Evolutionary conservation across 352 stramenopile species (phyloP), one percentile per base, ranked within the genome.

Genomic region (Pythium periplocum): DNA sequence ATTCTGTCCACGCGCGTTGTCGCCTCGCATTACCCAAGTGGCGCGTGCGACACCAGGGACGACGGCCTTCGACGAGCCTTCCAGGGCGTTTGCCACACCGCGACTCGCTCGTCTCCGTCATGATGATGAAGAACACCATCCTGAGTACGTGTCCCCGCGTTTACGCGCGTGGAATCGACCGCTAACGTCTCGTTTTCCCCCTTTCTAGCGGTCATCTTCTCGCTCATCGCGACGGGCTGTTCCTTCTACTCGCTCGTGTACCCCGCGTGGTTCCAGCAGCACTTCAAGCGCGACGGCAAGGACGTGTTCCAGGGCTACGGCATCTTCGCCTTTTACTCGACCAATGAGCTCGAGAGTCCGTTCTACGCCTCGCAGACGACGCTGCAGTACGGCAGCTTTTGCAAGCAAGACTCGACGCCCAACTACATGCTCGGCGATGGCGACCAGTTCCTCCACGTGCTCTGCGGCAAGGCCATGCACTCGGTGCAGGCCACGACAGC

Each of bases 371-470:
- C 80, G 4, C 61, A 73, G 40, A 93, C 83, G 1, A 83, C 83
- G 50, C 62, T 93, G 31, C 78, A 90, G 66, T 93, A 93, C 68
- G 64, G 49, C 17, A 71, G 86, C 36, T 91, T 90, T 67, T 93
- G 83, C 38, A 62, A 55, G 17, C 51, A 71, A 37, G 63, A 60
- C 38, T 74, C 65, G 12, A 78, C 66, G 3, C 83, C 83, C 2
- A 93, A 91, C 52, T 93, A 89, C 64, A 93, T 93, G 83, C 62
- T 93, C 35, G 83, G 83, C 31, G 80, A 89, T 52, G 83, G 77
- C 26, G 68, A 77, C 17, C 68, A 86, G 61, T 90, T 93, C 62
- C 74, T 79, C 47, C 62, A 74, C 4, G 76, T 87, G 47, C 57
- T 93, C 0, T 93, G 83, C 36, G 73, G 77, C 53, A 87, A 87